Base-by-base conservation (phyloP, 257 asterid genomes). In the Fraxinus excelsior region DNA sequence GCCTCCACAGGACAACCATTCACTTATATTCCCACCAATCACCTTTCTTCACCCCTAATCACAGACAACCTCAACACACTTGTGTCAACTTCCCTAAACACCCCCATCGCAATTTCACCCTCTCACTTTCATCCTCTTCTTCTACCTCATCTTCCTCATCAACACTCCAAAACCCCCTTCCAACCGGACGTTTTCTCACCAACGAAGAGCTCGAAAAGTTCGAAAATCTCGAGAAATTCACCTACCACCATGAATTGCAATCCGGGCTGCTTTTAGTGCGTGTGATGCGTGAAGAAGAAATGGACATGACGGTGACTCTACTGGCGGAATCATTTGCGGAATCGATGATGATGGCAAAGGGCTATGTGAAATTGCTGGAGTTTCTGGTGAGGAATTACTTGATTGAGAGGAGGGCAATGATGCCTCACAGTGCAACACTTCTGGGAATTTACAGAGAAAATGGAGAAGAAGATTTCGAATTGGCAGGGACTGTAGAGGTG, bases 401-500 rank as follows among this genome's bases (percentile, higher is more conserved):
- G 88, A 86, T 87, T 74, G 97, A 92, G 87, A 88, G 96, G 87
- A 88, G 93, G 60, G 79, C 80, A 44, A 70, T 37, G 84, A 79
- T 86, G 94, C 99, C 98, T 7, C 88, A 96, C 79, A 79, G 84
- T 70, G 96, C 95, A 40, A 96, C 97, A 25, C 97, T 96, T 78
- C 71, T 93, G 23, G 98, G 97, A 19, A 76, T 93, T 64, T 96
- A 85, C 69, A 92, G 86, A 79, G 97, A 85, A 71, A 81, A 80
- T 80, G 97, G 88, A 75, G 91, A 86, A 23, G 95, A 85, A 76
- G 97, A 93, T 83, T 86, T 89, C 75, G 93, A 88, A 79, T 71
- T 96, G 66, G 97, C 97, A 0, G 99, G 98, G 66, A 96, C 98
- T 11, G 98, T 96, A 74, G 99, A 96, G 74, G 80, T 96, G 79